Base-by-base conservation (phyloP, 192 early-diverging fungal species). In the Linderina pennispora region DNA sequence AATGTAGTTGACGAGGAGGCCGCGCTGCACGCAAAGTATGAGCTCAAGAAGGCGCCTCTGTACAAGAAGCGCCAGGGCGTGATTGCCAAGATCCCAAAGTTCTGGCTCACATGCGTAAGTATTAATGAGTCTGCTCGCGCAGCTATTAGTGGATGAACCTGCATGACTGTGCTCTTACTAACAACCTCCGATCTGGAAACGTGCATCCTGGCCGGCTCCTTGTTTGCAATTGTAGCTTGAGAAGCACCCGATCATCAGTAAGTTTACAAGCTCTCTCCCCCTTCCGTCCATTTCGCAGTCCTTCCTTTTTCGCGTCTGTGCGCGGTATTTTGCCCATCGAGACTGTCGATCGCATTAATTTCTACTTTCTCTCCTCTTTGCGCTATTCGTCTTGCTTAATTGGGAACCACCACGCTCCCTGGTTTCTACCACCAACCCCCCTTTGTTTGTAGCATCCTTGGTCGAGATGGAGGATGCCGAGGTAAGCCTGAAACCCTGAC, bases 41-140 rank as follows among this genome's bases (percentile, higher is more conserved):
- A 73, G 50, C 62, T 61, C 1, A 65, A 60, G 26, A 73, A 73
- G 53, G 58, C 63, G 8, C 36, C 48, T 6, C 45, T 73, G 35
- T 73, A 73, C 50, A 65, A 77, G 63, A 73, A 77, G 78, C 76
- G 78, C 41, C 65, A 71, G 43, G 62, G 36, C 2, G 47, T 77
- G 38, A 67, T 77, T 41, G 65, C 61, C 45, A 51, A 71, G n/a
- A 76, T 77, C 45, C 65, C 68, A 38, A 69, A 74, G 31, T 80
- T 80, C 49, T 80, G 78, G 78, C 48, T 61, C 34, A 76, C 74
- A 48, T 67, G 75, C 36, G 72, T 74, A 61, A 70, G 65, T 69
- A 40, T n/a, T n/a, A n/a, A n/a, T n/a, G n/a, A n/a, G n/a, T n/a
- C n/a, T n/a, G n/a, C 23, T 15, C 24, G 38, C 38, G 23, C 17